These are phyloP conservation scores for Butyriboletus loyo DNA, from an alignment of 768 basidiomycete genomes.

Conservation along the genomic window DNA sequence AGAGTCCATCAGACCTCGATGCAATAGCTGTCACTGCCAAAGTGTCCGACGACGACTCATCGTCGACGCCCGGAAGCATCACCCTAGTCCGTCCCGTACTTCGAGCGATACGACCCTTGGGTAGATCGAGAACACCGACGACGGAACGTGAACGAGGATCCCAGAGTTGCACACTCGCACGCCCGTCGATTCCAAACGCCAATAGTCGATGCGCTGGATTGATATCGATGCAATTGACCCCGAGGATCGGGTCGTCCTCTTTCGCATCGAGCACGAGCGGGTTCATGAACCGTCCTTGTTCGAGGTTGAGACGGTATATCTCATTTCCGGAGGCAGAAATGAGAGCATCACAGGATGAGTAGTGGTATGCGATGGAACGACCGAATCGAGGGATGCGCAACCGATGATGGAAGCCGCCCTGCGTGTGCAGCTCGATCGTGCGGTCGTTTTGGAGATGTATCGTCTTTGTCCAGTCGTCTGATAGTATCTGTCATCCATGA, in stretches of 20 bases:
- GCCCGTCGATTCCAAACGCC: slow-evolving; percentile 85
- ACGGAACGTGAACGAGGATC: slow-evolving; percentile 81
- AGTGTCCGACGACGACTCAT: slow-evolving; percentile 24
- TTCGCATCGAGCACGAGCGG: slow-evolving; percentile 62
- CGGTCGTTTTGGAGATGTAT: slow-evolving; percentile 95
- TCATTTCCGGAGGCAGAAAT: slow-evolving; percentile 82
- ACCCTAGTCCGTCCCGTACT: slow-evolving; percentile 34
- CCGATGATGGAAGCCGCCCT: slow-evolving; percentile 88
- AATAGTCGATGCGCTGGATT: slow-evolving; percentile 91
- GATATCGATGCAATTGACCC: slow-evolving; percentile 89
- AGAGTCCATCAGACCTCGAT: slow-evolving; percentile 84
- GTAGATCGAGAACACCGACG: slow-evolving; percentile 69
- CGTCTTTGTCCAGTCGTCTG: slow-evolving; percentile 99
- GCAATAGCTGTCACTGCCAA: slow-evolving; percentile 80
- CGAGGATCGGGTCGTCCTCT: slow-evolving; percentile 57
- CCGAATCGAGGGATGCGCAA: slow-evolving; percentile 95
- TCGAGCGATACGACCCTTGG: slow-evolving; percentile 48
- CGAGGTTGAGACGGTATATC: slow-evolving; percentile 91
- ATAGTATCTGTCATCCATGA: slow-evolving; percentile 63
- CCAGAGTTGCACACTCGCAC: slow-evolving; percentile 92
- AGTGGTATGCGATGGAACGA: slow-evolving; percentile 88
- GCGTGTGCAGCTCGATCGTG: slow-evolving; percentile 92
- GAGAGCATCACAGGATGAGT: slow-evolving; percentile 88
- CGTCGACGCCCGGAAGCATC: slow-evolving; percentile 34
- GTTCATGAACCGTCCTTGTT: slow-evolving; percentile 89